phyloP scores from a whole-genome alignment of 257 asterid species.

The Nicotiana paniculata region DNA sequence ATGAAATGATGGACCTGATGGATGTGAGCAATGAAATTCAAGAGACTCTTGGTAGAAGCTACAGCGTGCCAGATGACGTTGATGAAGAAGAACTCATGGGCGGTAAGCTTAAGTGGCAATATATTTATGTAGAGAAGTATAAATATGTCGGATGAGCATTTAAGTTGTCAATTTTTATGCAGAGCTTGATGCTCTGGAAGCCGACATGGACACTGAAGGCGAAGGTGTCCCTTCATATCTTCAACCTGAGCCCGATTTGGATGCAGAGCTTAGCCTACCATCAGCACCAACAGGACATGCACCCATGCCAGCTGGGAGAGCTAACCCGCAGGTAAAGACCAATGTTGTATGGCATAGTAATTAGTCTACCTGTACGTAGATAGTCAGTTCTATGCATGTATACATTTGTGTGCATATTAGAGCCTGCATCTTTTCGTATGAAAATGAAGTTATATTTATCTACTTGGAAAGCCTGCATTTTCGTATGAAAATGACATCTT shows the following conservation, averaged over 20 bases:
- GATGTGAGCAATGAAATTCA: slow-evolving; percentile 96
- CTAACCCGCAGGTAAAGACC: slow-evolving; percentile 51
- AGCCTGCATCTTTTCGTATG: neutral
- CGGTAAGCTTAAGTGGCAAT: slow-evolving; percentile 43
- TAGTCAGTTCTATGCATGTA: neutral
- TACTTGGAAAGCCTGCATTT: neutral
- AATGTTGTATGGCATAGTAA: neutral
- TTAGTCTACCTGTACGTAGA: neutral
- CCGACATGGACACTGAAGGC: slow-evolving; percentile 87
- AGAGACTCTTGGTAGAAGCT: slow-evolving; percentile 96
- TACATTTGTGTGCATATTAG: neutral
- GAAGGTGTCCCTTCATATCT: slow-evolving; percentile 94
- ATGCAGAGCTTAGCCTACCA: slow-evolving; percentile 79
- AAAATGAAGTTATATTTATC: neutral
- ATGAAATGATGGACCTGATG: slow-evolving; percentile 99
- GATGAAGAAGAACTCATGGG: slow-evolving; percentile 97
- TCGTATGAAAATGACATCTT: neutral
- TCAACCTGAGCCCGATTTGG: slow-evolving; percentile 80
- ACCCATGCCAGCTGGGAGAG: slow-evolving; percentile 43
- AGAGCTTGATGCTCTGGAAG: slow-evolving; percentile 99
- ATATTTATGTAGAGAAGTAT: neutral
- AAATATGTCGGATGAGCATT: neutral
- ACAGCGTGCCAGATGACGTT: slow-evolving; percentile 87
- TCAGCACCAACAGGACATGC: slow-evolving; percentile 81
- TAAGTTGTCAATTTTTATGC: slow-evolving; percentile 12